Evolutionary conservation across 2,329 filamentous ascomycete genomes (phyloP), one percentile per base, ranked within the genome.

Genomic region (Scytalidium lignicola): DNA sequence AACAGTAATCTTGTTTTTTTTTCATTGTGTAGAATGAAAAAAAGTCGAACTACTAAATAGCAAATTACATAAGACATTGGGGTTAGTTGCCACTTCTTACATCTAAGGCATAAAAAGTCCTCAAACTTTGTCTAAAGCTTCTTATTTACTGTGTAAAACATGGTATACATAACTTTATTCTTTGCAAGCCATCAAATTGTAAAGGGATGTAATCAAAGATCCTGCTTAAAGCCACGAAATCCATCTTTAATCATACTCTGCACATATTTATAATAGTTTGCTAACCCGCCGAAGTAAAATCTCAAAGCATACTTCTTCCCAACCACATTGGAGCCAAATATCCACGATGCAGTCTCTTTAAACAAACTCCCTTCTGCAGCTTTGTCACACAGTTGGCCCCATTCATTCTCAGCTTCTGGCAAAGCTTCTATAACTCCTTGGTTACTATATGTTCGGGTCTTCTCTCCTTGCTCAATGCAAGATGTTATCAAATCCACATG

Each of bases 401-500:
- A 67, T 28, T 57, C 52, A 32, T 52, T 43, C 51, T 65, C 63
- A 8, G 58, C 61, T 44, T 63, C 55, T 3, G 47, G 17, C 21
- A 55, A 57, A 1, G 60, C 61, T 49, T 66, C 63, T 13, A 64
- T 56, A 8, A 61, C 50, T 13, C 32, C 40, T 37, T 55, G 29
- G 20, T 19, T 10, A 22, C 17, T n/a, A 40, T 17, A 3, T 15
- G 3, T 29, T 8, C 20, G 5, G 20, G 21, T 49, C 21, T 51
- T 52, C 47, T 54, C 47, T 32, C 44, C 55, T 40, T 48, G 43
- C 15, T 26, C 41, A 19, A 67, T 58, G 1, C 55, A 37, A 3
- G 54, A 50, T 13, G 55, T 56, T 41, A 66, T 60, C 40, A 60
- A 61, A 19, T 68, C 62, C 2, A 67, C 65, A 17, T 68, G 58